Conservation (phyloP, 352 stramenopile genomes). For the Plasmopara halstedii region DNA sequence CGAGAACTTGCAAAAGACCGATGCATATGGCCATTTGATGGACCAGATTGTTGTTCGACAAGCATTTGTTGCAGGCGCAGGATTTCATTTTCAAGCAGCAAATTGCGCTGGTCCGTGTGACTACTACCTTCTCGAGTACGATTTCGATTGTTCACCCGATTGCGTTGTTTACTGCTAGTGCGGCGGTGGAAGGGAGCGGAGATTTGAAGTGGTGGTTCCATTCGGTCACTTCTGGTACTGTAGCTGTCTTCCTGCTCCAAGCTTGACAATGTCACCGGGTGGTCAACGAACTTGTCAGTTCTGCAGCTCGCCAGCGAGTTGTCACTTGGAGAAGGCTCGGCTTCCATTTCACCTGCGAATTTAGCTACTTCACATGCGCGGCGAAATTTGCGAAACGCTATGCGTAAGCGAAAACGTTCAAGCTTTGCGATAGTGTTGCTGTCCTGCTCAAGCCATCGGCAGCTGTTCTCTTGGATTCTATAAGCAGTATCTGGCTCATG, state of each 20-base stretch:
- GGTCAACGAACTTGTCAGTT: slow-evolving; percentile 6
- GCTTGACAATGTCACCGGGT: slow-evolving; percentile 14
- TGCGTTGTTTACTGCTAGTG: slow-evolving; percentile 17
- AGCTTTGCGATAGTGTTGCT: slow-evolving; percentile 9
- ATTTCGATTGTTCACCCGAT: slow-evolving; percentile 15
- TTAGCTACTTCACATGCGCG: slow-evolving; percentile 16
- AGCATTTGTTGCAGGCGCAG: slow-evolving; percentile 71
- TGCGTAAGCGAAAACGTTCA: slow-evolving; percentile 23
- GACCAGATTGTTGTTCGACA: slow-evolving; percentile 36
- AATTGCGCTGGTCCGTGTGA: slow-evolving; percentile 35
- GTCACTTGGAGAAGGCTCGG: slow-evolving; percentile 24
- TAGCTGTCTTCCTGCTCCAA: slow-evolving; percentile 28
- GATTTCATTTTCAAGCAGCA: slow-evolving; percentile 56
- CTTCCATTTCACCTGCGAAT: slow-evolving; percentile 20
- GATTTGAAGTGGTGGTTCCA: slow-evolving; percentile 21
- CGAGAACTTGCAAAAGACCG: slow-evolving; percentile 16
- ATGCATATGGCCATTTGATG: slow-evolving; percentile 10
- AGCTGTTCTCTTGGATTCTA: slow-evolving; percentile 20
- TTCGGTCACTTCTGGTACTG: slow-evolving; percentile 15
- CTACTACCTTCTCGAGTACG: slow-evolving; percentile 18
- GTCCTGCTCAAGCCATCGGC: slow-evolving; percentile 22
- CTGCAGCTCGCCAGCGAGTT: slow-evolving; percentile 8
- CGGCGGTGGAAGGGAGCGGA: slow-evolving; percentile 6
- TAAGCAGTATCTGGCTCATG: slow-evolving; percentile 10
- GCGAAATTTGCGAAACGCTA: slow-evolving; percentile 28